These are phyloP conservation scores for Plectosphaerella plurivora DNA, from an alignment of 2,329 filamentous ascomycete genomes.

Conservation along the genomic window DNA sequence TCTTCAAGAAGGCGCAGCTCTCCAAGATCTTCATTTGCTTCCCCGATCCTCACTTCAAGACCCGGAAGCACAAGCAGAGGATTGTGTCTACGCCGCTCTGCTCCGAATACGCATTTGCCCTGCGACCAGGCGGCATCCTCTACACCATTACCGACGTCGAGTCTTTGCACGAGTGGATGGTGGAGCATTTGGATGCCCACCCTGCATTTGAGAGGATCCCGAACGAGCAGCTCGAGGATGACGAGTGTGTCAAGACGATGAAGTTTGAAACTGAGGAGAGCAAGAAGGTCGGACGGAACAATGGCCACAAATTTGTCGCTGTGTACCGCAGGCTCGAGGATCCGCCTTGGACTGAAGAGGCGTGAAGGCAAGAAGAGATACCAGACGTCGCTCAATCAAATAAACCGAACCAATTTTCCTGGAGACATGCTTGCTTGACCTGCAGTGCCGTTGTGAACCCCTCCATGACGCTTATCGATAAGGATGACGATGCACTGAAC, in stretches of 20 bases:
- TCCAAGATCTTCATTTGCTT: conserved; percentile 96
- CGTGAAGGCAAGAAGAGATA: too few relatives aligned
- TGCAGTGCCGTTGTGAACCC: too few relatives aligned
- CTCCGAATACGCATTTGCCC: conserved; percentile 87
- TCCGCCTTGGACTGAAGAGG: conserved; percentile 57
- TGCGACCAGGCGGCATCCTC: conserved; percentile 77
- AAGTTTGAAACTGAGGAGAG: conserved; percentile 87
- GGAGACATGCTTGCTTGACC: too few relatives aligned
- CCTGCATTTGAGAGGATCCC: conserved; percentile 73
- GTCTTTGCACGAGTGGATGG: conserved; percentile 92
- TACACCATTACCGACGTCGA: conserved; percentile 98
- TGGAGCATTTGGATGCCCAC: conserved; percentile 74
- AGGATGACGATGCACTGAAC: not conserved
- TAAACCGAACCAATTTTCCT: not conserved
- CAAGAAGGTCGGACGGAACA: conserved; percentile 91
- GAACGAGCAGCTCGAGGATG: conserved; percentile 61
- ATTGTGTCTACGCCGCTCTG: conserved; percentile 87
- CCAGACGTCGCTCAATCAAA: too few relatives aligned
- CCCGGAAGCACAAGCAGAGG: conserved; percentile 91
- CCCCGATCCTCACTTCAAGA: conserved; percentile 97
- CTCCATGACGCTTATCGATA: not conserved
- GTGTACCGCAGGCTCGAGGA: conserved; percentile 78
- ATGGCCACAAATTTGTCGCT: conserved; percentile 86
- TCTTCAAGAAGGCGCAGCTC: conserved; percentile 78
- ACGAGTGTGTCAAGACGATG: conserved; percentile 73